Evolutionary conservation across 371 early-diverging fungal species (phyloP).

Genomic region (Capillidium rhysosporum): DNA sequence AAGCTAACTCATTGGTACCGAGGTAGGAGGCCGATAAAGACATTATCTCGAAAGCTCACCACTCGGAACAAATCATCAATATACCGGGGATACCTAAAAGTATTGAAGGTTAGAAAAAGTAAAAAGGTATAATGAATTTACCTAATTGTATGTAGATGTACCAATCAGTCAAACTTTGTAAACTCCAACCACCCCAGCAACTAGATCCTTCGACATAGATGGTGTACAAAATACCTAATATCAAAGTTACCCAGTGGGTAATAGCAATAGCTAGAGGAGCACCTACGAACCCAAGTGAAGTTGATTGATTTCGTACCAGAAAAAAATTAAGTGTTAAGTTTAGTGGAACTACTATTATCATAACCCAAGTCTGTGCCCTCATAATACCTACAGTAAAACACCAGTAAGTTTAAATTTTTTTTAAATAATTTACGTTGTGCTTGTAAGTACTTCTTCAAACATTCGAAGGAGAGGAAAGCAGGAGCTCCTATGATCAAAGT

Average conservation of each 20-base stretch:
- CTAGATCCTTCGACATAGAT: slow-evolving; percentile 36
- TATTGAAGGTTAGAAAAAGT: too few species aligned
- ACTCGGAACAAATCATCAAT: slow-evolving; percentile 49
- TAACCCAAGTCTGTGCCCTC: slow-evolving; percentile 53
- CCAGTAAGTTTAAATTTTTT: too few species aligned
- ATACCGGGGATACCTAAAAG: slow-evolving; percentile 37
- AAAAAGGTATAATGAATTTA: too few species aligned
- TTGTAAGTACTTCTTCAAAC: slow-evolving; percentile 58
- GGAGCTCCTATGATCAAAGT: slow-evolving; percentile 49
- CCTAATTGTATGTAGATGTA: too few species aligned
- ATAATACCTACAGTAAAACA: too few species aligned
- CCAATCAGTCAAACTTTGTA: slow-evolving; percentile 36
- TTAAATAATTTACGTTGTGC: too few species aligned
- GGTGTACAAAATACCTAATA: slow-evolving; percentile 36
- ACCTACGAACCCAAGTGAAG: slow-evolving; percentile 59
- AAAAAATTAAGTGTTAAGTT: slow-evolving; percentile 50
- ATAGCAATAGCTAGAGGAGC: slow-evolving; percentile 59
- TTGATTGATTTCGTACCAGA: slow-evolving; percentile 43
- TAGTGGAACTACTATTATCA: slow-evolving; percentile 44
- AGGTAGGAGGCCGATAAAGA: slow-evolving; percentile 60
- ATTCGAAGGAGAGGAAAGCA: slow-evolving; percentile 60
- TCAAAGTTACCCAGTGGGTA: slow-evolving; percentile 52
- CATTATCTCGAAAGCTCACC: slow-evolving; percentile 53
- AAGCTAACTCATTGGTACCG: slow-evolving; percentile 57
- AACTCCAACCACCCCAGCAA: slow-evolving; percentile 74